Evolutionary conservation across 176 grass and related monocot genomes (phyloP), one percentile per base, ranked within the genome.

Genomic region (Triticum turgidum): DNA sequence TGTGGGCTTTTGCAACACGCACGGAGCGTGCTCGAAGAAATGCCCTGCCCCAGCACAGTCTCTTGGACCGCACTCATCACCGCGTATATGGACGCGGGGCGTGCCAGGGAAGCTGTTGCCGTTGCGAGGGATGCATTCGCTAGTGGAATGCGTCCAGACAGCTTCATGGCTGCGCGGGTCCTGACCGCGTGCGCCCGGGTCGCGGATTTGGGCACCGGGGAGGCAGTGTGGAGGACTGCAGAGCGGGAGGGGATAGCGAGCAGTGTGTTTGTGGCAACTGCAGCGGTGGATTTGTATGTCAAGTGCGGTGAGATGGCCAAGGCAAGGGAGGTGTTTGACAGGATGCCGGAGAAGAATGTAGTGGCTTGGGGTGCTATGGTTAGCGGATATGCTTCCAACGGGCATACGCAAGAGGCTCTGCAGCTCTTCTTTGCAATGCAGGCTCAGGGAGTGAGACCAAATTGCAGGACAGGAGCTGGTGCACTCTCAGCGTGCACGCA

Each of bases 31-130:
- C 88, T 95, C 90, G 93, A 95, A 65, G 90, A 92, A 85, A 92
- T 95, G 77, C 59, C 70, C 3, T 34, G 22, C 21, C 91, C 83
- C 27, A 12, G 32, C 56, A 83, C 82, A 5, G 90, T 90, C 1
- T 90, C 93, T 0, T 95, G 88, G 90, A 89, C 86, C 18, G 88
- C 93, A 21, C 89, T 95, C 37, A 84, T 95, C 87, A 54, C 80
- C 8, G 88, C 80, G 1, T 95, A 92, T 76, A 86, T 92, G 65
- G 49, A 74, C 76, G 35, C 22, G 4, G 75, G 71, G 9, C 32
- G 32, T 21, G 14, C 73, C 58, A 13, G 14, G 9, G 84, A 90
- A 9, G 88, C 83, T 32, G 18, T 82, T 12, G 20, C 24, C 11
- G 15, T 77, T 33, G 83, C 86, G 1, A 74, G 47, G 76, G 12